Conservation (phyloP, 2,329 filamentous ascomycete species). For the Helicocarpus griseus region DNA sequence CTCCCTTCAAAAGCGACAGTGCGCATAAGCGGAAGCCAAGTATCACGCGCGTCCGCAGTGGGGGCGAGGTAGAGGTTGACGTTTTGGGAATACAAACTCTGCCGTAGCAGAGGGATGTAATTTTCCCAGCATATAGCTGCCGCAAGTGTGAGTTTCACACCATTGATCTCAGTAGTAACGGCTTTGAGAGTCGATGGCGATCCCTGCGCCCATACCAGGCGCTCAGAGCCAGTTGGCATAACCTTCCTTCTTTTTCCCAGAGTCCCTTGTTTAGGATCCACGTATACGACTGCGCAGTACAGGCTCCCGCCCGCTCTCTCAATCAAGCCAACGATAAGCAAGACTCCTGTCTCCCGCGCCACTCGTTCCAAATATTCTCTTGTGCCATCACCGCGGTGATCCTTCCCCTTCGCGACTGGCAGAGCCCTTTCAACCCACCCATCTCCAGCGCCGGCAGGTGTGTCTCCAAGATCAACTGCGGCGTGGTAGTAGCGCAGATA, state of each 20-base stretch:
- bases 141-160: constrained; percentile 68
- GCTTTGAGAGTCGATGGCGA: constrained; percentile 68
- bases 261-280: constrained; percentile 62
- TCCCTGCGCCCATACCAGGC: constrained; percentile 83
- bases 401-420: constrained; percentile 41
- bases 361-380: constrained; percentile 70
- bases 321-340: constrained; percentile 69
- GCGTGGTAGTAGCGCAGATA: constrained; percentile 69
- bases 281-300: constrained; percentile 75
- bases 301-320: constrained; percentile 72
- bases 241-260: constrained; percentile 85
- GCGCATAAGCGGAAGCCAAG: constrained; percentile 74
- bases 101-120: constrained; percentile 83
- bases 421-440: constrained; percentile 60
- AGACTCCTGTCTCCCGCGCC: constrained; percentile 67
- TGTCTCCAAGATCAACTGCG: constrained; percentile 78
- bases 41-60: constrained; percentile 73
- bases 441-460: constrained; percentile 57
- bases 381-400: constrained; percentile 60
- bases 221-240: constrained; percentile 77
- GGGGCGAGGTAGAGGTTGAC: constrained; percentile 87
- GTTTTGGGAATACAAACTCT: constrained; percentile 78
- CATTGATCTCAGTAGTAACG: constrained; percentile 68
- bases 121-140: constrained; percentile 95
- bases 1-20: constrained; percentile 74